These are phyloP conservation scores for Cordia subcordata DNA, from an alignment of 257 asterid species.

Conservation along the genomic window DNA sequence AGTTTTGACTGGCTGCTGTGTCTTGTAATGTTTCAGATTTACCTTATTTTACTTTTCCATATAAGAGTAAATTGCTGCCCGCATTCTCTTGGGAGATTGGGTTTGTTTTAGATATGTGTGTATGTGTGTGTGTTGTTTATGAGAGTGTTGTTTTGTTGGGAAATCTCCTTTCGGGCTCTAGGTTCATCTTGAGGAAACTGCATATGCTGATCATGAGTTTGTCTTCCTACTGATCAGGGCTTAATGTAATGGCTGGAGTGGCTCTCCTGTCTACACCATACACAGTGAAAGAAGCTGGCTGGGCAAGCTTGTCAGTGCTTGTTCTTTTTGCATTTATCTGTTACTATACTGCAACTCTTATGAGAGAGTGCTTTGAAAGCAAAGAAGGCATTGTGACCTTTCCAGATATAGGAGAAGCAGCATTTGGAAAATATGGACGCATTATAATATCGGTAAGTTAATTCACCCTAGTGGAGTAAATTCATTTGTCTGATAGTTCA, in stretches of 20 bases:
- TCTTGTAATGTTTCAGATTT: too few species aligned
- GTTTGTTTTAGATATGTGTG: too few species aligned
- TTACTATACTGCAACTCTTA: constrained; percentile 71
- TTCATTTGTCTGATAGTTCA: too few species aligned
- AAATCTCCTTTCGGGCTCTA: too few species aligned
- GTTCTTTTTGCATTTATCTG: constrained; percentile 66
- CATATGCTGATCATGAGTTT: not conserved
- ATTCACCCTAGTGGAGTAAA: too few species aligned
- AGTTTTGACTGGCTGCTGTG: too few species aligned
- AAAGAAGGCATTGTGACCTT: constrained; percentile 53
- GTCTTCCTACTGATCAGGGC: constrained; percentile 25
- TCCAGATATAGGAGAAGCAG: constrained; percentile 90
- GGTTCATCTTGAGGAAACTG: too few species aligned
- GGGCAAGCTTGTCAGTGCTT: constrained; percentile 59
- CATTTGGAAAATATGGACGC: constrained; percentile 72
- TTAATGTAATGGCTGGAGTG: constrained; percentile 86
- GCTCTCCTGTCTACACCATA: constrained; percentile 75
- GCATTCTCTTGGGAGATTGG: too few species aligned
- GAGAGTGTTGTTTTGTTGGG: too few species aligned
- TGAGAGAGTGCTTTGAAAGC: constrained; percentile 76
- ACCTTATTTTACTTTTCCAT: too few species aligned
- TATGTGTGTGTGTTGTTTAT: too few species aligned
- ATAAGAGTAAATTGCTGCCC: too few species aligned
- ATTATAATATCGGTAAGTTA: constrained; percentile 63
- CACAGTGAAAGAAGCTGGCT: constrained; percentile 69